Percentiles rank a stretch among this genome's conserved stretches.
Evolutionary conservation across 805 yeast species (phyloP).

Genomic region (Metschnikowia bowlesiae): DNA sequence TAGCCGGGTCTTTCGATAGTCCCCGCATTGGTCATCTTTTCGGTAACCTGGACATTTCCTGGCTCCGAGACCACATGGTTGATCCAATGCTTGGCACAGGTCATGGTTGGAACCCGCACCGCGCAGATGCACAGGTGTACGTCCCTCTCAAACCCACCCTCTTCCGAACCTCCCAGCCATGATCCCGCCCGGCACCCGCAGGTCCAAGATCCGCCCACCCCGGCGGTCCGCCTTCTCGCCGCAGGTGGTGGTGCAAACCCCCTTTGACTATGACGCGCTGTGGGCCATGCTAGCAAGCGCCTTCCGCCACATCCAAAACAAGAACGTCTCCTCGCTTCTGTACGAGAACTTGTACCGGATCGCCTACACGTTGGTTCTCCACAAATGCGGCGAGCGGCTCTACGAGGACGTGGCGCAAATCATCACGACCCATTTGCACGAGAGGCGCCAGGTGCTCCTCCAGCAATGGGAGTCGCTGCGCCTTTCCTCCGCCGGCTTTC

Average conservation of each 20-base stretch:
- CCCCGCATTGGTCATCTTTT: too few relatives aligned
- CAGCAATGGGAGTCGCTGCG: constrained; percentile 12
- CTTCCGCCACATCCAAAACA: constrained; percentile 62
- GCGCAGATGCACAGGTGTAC: too few relatives aligned
- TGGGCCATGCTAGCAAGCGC: constrained; percentile 69
- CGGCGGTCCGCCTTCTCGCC: constrained; percentile 34
- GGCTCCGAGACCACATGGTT: too few relatives aligned
- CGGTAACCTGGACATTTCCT: too few relatives aligned
- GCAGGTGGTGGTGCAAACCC: constrained; percentile 22
- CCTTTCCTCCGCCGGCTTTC: constrained; percentile 27
- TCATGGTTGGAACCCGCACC: too few relatives aligned
- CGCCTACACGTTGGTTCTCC: constrained; percentile 70
- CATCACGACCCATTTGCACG: constrained; percentile 44
- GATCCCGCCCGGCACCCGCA: constrained; percentile 33
- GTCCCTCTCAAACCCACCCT: not conserved
- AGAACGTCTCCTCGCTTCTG: constrained; percentile 68
- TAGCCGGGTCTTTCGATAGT: too few relatives aligned
- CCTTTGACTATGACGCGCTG: constrained; percentile 55
- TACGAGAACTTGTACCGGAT: constrained; percentile 80
- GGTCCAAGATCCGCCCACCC: constrained; percentile 66
- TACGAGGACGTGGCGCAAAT: constrained; percentile 56
- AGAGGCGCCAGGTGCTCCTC: constrained; percentile 18
- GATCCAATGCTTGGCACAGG: too few relatives aligned
- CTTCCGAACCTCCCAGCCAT: not conserved
- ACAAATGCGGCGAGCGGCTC: constrained; percentile 61